These are phyloP conservation scores for Gyromitra esculenta DNA, from an alignment of 2,329 filamentous ascomycete genomes.

Conservation along the genomic window DNA sequence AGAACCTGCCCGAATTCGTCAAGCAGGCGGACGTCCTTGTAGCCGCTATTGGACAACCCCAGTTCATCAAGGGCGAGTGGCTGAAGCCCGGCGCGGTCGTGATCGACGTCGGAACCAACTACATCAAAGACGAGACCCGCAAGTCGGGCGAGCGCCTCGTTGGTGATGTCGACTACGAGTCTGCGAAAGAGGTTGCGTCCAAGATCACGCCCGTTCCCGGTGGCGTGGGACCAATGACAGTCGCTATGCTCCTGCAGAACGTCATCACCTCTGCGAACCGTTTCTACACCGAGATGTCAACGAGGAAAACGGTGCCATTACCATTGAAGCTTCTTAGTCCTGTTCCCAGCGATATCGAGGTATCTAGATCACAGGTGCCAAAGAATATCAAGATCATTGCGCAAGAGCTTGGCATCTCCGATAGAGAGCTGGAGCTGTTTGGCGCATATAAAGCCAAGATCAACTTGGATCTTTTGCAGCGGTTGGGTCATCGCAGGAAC, in stretches of 20 bases:
- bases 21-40: constrained; percentile 89
- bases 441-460: constrained; percentile 97
- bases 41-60: constrained; percentile 86
- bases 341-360: constrained; percentile 94
- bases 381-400: constrained; percentile 89
- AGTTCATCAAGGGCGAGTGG: constrained; percentile 94
- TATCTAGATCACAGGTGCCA: constrained; percentile 88
- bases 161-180: constrained; percentile 92
- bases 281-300: constrained; percentile 84
- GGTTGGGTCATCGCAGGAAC: constrained; percentile 85
- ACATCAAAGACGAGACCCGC: constrained; percentile 84
- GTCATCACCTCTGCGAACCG: constrained; percentile 85
- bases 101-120: constrained; percentile 98
- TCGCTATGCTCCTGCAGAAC: constrained; percentile 97
- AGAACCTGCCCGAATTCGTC: constrained; percentile 75
- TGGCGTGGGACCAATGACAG: constrained; percentile 97
- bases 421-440: constrained; percentile 92
- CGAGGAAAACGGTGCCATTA: constrained; percentile 81
- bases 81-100: constrained; percentile 93
- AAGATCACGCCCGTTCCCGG: constrained; percentile 96
- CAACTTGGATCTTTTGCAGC: constrained; percentile 80
- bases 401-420: constrained; percentile 83
- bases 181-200: constrained; percentile 84
- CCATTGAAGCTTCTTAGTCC: constrained; percentile 80
- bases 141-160: constrained; percentile 93